These are phyloP conservation scores for Corynespora cassiicola DNA, from an alignment of 2,329 filamentous ascomycete species.

Conservation along the genomic window DNA sequence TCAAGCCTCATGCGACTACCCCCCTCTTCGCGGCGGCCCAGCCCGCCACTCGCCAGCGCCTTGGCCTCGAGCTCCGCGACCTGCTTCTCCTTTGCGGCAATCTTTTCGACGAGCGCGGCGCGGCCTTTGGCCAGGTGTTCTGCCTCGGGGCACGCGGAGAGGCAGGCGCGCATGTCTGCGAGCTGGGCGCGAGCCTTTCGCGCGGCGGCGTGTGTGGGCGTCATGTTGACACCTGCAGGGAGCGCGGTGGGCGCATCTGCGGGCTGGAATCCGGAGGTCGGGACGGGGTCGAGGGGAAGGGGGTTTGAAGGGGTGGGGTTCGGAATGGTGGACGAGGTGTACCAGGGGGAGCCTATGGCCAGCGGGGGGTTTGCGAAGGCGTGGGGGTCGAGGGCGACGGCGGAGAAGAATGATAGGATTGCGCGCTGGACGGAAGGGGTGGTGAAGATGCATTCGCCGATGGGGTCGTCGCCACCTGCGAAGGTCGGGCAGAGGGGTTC, in stretches of 20 bases:
- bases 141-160: constrained; percentile 24
- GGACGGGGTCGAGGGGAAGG: constrained; percentile 13
- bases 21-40: constrained; percentile 20
- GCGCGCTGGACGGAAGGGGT: constrained; percentile 56
- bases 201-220: constrained; percentile 15
- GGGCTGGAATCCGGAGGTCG: no score
- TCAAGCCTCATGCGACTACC: no score
- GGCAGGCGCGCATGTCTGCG: constrained; percentile 23
- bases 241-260: constrained; percentile 9
- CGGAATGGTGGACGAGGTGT: constrained; percentile 18
- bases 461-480: constrained; percentile 67
- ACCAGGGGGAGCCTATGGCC: no score
- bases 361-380: constrained; percentile 37
- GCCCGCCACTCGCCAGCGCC: constrained; percentile 19
- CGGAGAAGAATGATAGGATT: constrained; percentile 68
- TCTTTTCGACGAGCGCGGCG: constrained; percentile 22
- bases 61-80: constrained; percentile 23
- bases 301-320: constrained; percentile 23
- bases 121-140: constrained; percentile 22
- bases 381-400: constrained; percentile 57
- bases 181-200: constrained; percentile 17
- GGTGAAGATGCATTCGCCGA: constrained; percentile 67
- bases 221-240: constrained; percentile 19
- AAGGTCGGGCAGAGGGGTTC: constrained; percentile 57
- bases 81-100: constrained; percentile 19